Evolutionary conservation across 2,329 filamentous ascomycete genomes (phyloP).

Genomic region (Fusarium equiseti): DNA sequence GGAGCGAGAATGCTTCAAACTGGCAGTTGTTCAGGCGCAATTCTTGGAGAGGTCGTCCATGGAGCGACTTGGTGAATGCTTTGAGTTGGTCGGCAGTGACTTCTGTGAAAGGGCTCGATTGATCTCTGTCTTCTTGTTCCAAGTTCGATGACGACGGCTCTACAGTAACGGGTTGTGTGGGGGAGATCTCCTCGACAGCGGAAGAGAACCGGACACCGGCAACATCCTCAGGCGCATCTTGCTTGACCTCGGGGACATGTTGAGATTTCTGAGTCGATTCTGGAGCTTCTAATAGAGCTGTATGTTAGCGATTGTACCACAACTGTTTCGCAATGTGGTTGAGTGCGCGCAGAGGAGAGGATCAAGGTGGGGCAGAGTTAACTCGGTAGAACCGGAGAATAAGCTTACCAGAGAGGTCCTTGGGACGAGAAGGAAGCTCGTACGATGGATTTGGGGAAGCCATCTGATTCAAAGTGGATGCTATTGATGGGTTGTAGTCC

Average conservation of each 20-base stretch:
- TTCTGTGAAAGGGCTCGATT: conserved; percentile 53
- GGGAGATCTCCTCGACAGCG: conserved; percentile 74
- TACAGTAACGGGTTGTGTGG: conserved; percentile 57
- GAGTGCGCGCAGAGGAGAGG: conserved; percentile 19
- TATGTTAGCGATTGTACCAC: conserved; percentile 40
- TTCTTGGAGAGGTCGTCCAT: conserved; percentile 82
- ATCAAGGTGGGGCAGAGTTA: conserved; percentile 46
- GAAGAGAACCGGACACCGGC: conserved; percentile 78
- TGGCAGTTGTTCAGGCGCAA: conserved; percentile 86
- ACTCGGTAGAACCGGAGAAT: conserved; percentile 44
- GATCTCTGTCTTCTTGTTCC: conserved; percentile 32
- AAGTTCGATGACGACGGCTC: conserved; percentile 41
- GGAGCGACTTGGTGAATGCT: conserved; percentile 78
- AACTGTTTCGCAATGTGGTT: conserved; percentile 17
- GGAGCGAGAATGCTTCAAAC: conserved; percentile 91
- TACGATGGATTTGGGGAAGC: conserved; percentile 35
- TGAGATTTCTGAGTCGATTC: conserved; percentile 21
- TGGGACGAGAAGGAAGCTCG: conserved; percentile 34
- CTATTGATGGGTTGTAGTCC: conserved; percentile 24
- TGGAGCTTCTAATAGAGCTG: conserved; percentile 17
- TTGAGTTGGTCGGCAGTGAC: conserved; percentile 73
- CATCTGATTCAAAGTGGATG: conserved; percentile 35
- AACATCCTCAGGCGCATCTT: conserved; percentile 38
- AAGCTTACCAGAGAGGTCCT: conserved; percentile 45
- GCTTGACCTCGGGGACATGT: conserved; percentile 16